These are phyloP conservation scores for Stramenopiles sp. DNA, from an alignment of 352 stramenopile species.

Conservation along the genomic window DNA sequence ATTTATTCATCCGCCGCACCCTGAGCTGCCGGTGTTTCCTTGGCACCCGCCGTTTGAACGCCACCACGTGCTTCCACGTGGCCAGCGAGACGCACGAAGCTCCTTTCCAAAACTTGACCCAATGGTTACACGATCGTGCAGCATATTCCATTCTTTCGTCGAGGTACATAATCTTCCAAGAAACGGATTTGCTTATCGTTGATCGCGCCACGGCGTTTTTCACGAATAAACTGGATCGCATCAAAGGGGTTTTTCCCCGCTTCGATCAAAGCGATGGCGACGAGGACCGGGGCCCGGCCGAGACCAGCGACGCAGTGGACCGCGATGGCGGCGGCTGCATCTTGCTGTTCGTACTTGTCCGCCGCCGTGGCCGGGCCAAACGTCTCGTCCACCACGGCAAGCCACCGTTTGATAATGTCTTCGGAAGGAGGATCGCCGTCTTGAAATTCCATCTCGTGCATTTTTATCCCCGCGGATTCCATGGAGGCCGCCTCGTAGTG, in stretches of 20 bases:
- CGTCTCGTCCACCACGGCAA: slow-evolving; percentile 73
- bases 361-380: slow-evolving; percentile 31
- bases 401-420: slow-evolving; percentile 76
- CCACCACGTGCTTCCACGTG: too few species aligned
- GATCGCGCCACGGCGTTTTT: slow-evolving; percentile 78
- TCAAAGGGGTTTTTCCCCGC: slow-evolving; percentile 81
- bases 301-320: slow-evolving; percentile 94
- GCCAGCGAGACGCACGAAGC: too few species aligned
- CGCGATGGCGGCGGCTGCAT: too few species aligned
- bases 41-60: too few species aligned
- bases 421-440: slow-evolving; percentile 76
- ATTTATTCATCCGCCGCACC: too few species aligned
- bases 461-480: slow-evolving; percentile 63
- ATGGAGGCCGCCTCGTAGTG: slow-evolving; percentile 74
- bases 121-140: too few species aligned
- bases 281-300: slow-evolving; percentile 81
- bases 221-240: slow-evolving; percentile 86
- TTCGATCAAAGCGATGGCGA: slow-evolving; percentile 93
- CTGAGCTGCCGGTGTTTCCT: too few species aligned
- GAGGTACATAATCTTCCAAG: slow-evolving; percentile 69
- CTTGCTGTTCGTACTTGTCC: slow-evolving; percentile 23
- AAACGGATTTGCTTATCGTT: slow-evolving; percentile 93
- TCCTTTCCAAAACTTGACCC: too few species aligned
- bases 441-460: slow-evolving; percentile 84
- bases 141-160: neutral